Evolutionary conservation across 2,329 filamentous ascomycete species (phyloP), one percentile per base, ranked within the genome.

Genomic region (Aspergillus sergii): DNA sequence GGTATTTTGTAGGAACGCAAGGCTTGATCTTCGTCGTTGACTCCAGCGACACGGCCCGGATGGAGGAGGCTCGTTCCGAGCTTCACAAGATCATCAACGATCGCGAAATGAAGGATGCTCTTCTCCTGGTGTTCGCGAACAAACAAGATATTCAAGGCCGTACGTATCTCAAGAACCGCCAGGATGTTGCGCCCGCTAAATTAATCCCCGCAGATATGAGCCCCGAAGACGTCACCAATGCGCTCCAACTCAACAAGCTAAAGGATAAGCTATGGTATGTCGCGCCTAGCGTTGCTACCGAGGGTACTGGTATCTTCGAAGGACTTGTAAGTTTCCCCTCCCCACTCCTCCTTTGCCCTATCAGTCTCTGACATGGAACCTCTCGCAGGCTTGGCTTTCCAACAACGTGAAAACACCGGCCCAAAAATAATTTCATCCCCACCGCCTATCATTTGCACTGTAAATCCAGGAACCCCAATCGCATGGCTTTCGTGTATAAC

Each of bases 11-110:
- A 95, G 90, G 94, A 76, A 98, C 95, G 64, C 95, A 98, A 84
- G 95, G 94, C 75, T 87, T 99, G 73, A 97, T 99, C 83, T 99
- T 98, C 84, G 95, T 99, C 71, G 93, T 99, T 75, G 95, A 99
- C 83, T 96, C 92, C 67, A 95, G 92, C 74, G 95, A 98, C 81
- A 91, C 90, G 69, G 89, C 88, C 72, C 91, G 95, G 78, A 93
- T 99, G 80, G 92, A 95, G 62, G 95, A 98, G 83, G 95, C 95
- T 61, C 88, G 90, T 73, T 91, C 93, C 78, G 95, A 99, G 80
- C 85, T 99, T 69, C 93, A 97, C 83, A 91, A 94, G 76, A 98
- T 98, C 82, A 93, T 98, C 82, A 95, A 96, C 80, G 95, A 98
- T 79, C 90, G 94, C 68, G 95, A 99, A 85, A 94, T 98, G 89